Conservation (phyloP, 768 basidiomycete genomes). For the Terana coerulea region DNA sequence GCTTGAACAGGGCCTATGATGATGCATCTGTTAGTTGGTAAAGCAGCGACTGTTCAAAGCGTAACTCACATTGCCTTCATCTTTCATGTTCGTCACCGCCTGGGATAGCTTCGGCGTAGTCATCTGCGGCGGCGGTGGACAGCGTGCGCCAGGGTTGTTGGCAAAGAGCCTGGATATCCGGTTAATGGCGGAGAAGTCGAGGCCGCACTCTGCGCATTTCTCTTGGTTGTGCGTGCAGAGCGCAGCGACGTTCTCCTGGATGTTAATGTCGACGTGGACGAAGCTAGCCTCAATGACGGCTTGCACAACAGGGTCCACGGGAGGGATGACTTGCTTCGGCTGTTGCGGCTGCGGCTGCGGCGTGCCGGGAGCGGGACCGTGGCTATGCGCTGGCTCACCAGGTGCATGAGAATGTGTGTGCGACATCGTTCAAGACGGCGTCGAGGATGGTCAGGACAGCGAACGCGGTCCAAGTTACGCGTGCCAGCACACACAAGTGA, state of each 20-base stretch:
- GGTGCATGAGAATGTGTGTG: conserved; percentile 63
- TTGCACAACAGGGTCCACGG: conserved; percentile 69
- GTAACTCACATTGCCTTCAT: conserved; percentile 86
- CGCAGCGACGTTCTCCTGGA: conserved; percentile 51
- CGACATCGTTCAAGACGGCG: conserved; percentile 41
- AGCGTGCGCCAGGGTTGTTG: conserved; percentile 64
- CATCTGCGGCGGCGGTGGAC: conserved; percentile 79
- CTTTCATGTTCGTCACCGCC: conserved; percentile 76
- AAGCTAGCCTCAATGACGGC: conserved; percentile 77
- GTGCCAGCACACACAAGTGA: background rate
- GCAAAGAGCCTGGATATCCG: conserved; percentile 68
- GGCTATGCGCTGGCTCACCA: conserved; percentile 46
- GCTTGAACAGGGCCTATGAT: conserved; percentile 71
- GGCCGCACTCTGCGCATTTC: conserved; percentile 67
- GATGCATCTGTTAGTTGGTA: conserved; percentile 24
- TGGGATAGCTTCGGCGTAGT: conserved; percentile 72
- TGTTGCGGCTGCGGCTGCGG: conserved; percentile 15
- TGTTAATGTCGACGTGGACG: conserved; percentile 48
- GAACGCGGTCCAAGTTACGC: background rate
- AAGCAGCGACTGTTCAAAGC: conserved; percentile 1
- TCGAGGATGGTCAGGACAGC: background rate
- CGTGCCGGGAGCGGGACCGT: conserved; percentile 34
- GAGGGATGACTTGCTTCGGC: conserved; percentile 30
- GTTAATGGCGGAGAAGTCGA: conserved; percentile 76
- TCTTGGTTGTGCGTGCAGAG: conserved; percentile 72